Conservation (phyloP, 148 eudicot species). For the Silene conica region DNA sequence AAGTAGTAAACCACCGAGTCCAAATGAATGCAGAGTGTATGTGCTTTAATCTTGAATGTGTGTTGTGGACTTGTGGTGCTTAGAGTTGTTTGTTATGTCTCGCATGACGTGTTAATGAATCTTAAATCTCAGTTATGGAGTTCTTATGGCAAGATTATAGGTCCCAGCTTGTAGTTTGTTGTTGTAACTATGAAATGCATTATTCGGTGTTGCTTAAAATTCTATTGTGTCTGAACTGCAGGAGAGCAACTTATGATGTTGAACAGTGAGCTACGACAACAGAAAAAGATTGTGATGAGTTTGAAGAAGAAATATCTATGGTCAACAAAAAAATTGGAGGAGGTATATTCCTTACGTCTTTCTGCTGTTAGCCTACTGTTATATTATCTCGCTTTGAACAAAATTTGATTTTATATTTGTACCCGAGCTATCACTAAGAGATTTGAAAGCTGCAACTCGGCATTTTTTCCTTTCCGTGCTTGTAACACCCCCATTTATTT, state of each 20-base stretch:
- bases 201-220: background rate
- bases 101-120: too few species aligned
- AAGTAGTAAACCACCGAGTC: too few species aligned
- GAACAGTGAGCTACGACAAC: constrained; percentile 80
- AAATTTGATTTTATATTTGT: too few species aligned
- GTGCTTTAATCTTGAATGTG: too few species aligned
- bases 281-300: constrained; percentile 68
- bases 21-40: too few species aligned
- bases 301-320: constrained; percentile 93
- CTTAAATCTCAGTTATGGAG: too few species aligned
- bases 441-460: too few species aligned
- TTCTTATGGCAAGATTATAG: background rate
- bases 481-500: too few species aligned
- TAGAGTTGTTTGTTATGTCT: too few species aligned
- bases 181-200: background rate
- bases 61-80: too few species aligned
- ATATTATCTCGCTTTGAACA: background rate
- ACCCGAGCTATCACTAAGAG: too few species aligned
- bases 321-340: constrained; percentile 81
- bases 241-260: constrained; percentile 75
- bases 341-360: constrained; percentile 42
- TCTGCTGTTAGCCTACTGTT: background rate
- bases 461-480: background rate
- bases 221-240: constrained; percentile 25
- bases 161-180: background rate